A percentile compares a stretch with the other conserved stretches of the same genome.
Evolutionary conservation across 495 filamentous ascomycete species (phyloP).

Genomic region (Hypomontagnella monticulosa): DNA sequence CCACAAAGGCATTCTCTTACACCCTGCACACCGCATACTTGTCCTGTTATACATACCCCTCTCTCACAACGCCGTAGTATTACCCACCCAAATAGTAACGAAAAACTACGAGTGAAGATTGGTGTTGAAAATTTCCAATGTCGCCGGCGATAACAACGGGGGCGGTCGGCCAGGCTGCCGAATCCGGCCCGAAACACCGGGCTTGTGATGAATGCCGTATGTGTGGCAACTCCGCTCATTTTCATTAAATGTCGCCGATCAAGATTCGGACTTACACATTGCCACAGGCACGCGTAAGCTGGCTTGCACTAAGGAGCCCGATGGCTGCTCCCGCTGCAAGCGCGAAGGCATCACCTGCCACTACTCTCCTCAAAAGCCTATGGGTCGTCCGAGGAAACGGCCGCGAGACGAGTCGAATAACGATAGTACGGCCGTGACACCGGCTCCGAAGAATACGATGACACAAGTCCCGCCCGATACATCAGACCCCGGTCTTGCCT

Average conservation of each 20-base stretch:
- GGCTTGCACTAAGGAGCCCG: slow-evolving; percentile 66
- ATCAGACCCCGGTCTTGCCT: slow-evolving; percentile 32
- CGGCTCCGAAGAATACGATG: slow-evolving; percentile 40
- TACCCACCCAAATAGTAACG: neutral
- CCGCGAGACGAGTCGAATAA: slow-evolving; percentile 50
- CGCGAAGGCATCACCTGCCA: slow-evolving; percentile 63
- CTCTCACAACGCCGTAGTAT: neutral
- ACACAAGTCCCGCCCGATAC: slow-evolving; percentile 38
- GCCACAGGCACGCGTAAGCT: slow-evolving; percentile 66
- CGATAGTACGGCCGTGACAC: slow-evolving; percentile 13
- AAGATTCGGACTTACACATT: slow-evolving; percentile 37
- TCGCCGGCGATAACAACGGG: slow-evolving; percentile 19
- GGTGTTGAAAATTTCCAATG: slow-evolving; percentile 12
- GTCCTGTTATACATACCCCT: neutral
- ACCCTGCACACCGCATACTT: slow-evolving; percentile 2
- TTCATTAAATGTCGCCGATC: neutral
- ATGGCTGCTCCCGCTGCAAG: slow-evolving; percentile 65
- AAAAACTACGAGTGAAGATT: neutral
- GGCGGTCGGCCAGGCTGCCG: slow-evolving; percentile 11
- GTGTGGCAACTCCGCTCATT: slow-evolving; percentile 34
- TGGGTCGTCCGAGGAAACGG: slow-evolving; percentile 69
- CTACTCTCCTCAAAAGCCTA: slow-evolving; percentile 69
- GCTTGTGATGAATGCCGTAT: slow-evolving; percentile 73
- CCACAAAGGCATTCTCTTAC: neutral
- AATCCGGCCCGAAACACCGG: slow-evolving; percentile 53